These are phyloP conservation scores for Dendrobium huoshanense DNA, from an alignment of 106 monocot genomes.

Conservation along the genomic window DNA sequence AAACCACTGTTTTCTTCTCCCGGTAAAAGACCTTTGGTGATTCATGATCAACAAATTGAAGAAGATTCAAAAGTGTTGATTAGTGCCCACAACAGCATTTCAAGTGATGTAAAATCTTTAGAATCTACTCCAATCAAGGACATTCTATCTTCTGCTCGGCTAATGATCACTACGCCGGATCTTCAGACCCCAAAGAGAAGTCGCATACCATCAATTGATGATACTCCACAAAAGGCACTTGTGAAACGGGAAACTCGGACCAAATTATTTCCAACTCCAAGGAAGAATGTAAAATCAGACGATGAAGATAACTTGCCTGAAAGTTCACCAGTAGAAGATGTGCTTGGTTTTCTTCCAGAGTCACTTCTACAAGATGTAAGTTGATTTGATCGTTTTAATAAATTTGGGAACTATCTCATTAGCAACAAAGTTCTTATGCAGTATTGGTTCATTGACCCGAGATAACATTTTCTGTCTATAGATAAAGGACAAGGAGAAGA, in stretches of 20 bases:
- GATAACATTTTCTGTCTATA: conserved; percentile 2
- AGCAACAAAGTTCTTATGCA: background rate
- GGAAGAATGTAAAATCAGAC: conserved; percentile 19
- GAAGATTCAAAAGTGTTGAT: background rate
- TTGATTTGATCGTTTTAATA: background rate
- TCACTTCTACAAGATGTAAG: conserved; percentile 69
- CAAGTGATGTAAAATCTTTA: conserved; percentile 5
- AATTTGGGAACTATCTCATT: background rate
- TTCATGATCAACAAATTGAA: background rate
- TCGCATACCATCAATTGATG: conserved; percentile 3
- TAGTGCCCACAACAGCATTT: conserved; percentile 1
- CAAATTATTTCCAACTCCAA: conserved; percentile 50
- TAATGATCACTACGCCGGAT: conserved; percentile 65
- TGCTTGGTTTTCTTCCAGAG: conserved; percentile 65
- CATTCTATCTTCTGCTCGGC: conserved; percentile 33
- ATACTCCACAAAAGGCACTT: conserved; percentile 22
- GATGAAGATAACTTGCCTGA: conserved; percentile 11
- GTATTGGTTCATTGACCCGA: background rate
- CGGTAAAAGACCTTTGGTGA: background rate
- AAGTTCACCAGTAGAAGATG: conserved; percentile 17
- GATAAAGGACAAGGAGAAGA: conserved; percentile 74
- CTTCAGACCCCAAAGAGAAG: conserved; percentile 46
- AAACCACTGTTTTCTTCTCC: conserved; percentile 18
- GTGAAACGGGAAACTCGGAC: conserved; percentile 38
- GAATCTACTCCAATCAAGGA: conserved; percentile 49